Conservation (phyloP, 257 asterid species). For the Jacaranda copaia region DNA sequence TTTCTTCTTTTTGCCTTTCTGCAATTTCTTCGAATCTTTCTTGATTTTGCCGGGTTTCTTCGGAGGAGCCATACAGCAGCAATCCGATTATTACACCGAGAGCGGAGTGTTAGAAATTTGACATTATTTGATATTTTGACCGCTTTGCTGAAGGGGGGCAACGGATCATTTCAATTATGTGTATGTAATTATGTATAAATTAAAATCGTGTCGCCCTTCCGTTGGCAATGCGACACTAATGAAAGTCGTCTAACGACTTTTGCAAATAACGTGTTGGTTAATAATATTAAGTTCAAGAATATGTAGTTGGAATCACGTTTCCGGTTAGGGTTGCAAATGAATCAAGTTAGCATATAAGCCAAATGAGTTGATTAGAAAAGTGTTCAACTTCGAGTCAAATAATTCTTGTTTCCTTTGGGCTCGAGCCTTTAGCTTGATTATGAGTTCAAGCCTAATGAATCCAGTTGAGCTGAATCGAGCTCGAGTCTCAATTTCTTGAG, state of each 20-base stretch:
- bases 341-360: no score
- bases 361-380: no score
- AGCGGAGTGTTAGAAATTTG: conserved; percentile 4
- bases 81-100: neutral
- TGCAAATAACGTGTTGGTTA: neutral
- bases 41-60: conserved; percentile 60
- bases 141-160: neutral
- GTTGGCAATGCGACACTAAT: neutral
- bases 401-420: no score
- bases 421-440: no score
- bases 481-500: no score
- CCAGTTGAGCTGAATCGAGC: no score
- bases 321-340: no score
- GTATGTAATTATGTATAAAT: neutral
- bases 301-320: neutral
- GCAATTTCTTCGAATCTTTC: conserved; percentile 65
- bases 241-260: neutral
- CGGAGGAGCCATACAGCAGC: conserved; percentile 71
- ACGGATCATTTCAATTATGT: neutral
- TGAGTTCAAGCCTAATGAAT: no score
- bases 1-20: conserved; percentile 66
- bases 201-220: neutral
- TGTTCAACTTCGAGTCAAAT: no score
- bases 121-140: neutral
- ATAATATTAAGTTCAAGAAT: neutral